Percentiles rank a stretch among this genome's conserved stretches.
Evolutionary conservation across 2,329 filamentous ascomycete genomes (phyloP).

Genomic region (Paecilomyces fulvus): DNA sequence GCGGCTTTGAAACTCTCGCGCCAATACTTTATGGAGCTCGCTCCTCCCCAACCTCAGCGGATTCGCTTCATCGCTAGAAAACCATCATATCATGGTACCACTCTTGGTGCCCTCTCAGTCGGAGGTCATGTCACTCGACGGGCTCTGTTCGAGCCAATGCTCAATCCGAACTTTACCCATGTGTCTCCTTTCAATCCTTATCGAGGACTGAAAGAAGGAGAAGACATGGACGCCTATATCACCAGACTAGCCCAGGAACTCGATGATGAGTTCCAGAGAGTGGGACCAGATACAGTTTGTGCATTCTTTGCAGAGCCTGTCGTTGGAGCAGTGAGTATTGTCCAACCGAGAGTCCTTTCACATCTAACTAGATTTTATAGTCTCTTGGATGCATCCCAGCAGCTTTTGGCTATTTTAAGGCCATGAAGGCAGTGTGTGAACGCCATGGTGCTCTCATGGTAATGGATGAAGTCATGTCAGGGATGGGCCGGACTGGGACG

Average conservation of each 20-base stretch:
- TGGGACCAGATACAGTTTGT: constrained; percentile 57
- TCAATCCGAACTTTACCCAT: constrained; percentile 46
- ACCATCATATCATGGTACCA: constrained; percentile 61
- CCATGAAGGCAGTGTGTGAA: constrained; percentile 57
- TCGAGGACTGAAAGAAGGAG: constrained; percentile 41
- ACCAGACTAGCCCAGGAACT: constrained; percentile 52
- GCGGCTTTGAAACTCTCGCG: constrained; percentile 56
- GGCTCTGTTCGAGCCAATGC: constrained; percentile 50
- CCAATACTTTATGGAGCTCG: constrained; percentile 55
- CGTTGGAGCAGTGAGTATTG: constrained; percentile 50
- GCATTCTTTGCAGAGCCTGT: constrained; percentile 66
- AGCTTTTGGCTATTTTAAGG: constrained; percentile 56
- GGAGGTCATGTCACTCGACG: constrained; percentile 53
- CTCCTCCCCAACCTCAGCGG: constrained; percentile 42
- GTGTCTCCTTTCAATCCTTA: constrained; percentile 60
- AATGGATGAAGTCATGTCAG: constrained; percentile 64
- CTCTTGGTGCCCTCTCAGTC: constrained; percentile 58
- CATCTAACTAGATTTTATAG: constrained; percentile 16
- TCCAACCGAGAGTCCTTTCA: background rate
- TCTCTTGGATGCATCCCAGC: constrained; percentile 58
- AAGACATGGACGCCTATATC: constrained; percentile 51
- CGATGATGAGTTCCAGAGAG: constrained; percentile 52
- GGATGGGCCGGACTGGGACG: constrained; percentile 47
- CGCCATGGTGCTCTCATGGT: constrained; percentile 61
- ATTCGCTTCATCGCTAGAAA: constrained; percentile 54